Conservation (phyloP, 148 eudicot species). For the Silene uniflora region DNA sequence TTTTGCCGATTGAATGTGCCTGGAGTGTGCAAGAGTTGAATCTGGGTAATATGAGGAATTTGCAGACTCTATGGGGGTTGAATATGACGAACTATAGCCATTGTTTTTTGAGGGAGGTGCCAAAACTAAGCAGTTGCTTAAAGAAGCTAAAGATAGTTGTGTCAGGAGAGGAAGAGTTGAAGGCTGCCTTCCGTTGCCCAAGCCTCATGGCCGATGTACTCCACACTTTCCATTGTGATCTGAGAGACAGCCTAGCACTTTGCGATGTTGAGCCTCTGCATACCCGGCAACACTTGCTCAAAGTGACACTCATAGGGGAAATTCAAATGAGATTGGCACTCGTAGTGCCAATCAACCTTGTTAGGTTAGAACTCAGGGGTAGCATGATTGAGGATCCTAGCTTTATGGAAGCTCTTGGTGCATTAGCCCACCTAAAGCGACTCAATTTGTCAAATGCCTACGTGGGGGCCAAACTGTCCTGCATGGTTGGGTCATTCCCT, state of each 20-base stretch:
- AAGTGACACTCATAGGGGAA: conserved; percentile 18
- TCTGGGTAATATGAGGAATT: conserved; percentile 10
- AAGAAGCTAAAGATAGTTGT: conserved; percentile 23
- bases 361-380: conserved; percentile 13
- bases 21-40: conserved; percentile 16
- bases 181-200: conserved; percentile 19
- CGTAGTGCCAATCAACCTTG: conserved; percentile 21
- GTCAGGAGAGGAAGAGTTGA: conserved; percentile 5
- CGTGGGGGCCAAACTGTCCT: not conserved
- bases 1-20: conserved; percentile 13
- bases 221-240: conserved; percentile 15
- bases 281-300: conserved; percentile 13
- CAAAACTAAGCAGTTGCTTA: conserved; percentile 8
- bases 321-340: not conserved
- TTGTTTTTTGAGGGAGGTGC: conserved; percentile 13
- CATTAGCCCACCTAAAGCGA: conserved; percentile 13
- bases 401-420: conserved; percentile 20
- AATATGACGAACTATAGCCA: not conserved
- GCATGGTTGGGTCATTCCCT: not conserved
- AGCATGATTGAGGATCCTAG: conserved; percentile 6
- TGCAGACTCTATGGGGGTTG: conserved; percentile 24
- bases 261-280: conserved; percentile 13
- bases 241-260: conserved; percentile 7
- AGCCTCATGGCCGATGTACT: conserved; percentile 19
- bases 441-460: conserved; percentile 21